Evolutionary conservation across 768 basidiomycete genomes (phyloP).

Genomic region (Lanmaoa pseudosensibilis): DNA sequence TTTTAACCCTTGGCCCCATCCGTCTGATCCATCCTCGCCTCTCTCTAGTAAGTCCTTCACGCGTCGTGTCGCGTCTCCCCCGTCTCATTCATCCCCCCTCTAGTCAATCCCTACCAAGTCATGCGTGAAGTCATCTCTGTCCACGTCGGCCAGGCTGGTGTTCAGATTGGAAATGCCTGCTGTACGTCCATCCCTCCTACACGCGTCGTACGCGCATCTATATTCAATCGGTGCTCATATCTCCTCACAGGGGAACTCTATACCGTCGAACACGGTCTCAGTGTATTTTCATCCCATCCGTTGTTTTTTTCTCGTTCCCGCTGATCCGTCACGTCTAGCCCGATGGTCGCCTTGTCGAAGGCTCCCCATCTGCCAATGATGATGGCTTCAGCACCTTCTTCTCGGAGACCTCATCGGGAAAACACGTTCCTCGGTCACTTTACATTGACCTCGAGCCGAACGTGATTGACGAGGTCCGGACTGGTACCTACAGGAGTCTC

Average conservation of each 20-base stretch:
- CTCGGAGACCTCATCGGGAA: constrained; percentile 94
- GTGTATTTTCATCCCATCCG: constrained; percentile 48
- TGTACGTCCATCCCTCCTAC: constrained; percentile 59
- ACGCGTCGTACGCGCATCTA: constrained; percentile 15
- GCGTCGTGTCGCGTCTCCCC: constrained; percentile 30
- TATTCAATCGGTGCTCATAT: constrained; percentile 16
- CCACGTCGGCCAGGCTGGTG: constrained; percentile 98
- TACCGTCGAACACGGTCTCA: constrained; percentile 97
- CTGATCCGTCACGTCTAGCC: constrained; percentile 55
- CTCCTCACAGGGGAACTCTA: constrained; percentile 86
- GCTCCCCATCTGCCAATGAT: constrained; percentile 71
- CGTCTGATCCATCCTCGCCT: constrained; percentile 31
- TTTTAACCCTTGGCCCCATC: constrained; percentile 44
- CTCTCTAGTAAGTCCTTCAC: constrained; percentile 31
- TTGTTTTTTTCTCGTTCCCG: constrained; percentile 5
- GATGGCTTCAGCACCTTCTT: constrained; percentile 99
- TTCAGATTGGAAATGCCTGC: constrained; percentile 97
- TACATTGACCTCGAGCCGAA: constrained; percentile 98
- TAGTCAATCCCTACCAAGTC: constrained; percentile 29
- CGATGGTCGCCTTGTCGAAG: constrained; percentile 87
- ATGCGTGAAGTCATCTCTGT: constrained; percentile 98
- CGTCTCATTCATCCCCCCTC: background rate
- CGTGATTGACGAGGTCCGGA: constrained; percentile 97
- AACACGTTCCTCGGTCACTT: constrained; percentile 95
- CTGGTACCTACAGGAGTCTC: constrained; percentile 90